phyloP scores from a whole-genome alignment of 306 rosid genomes.

The Inga oerstediana region DNA sequence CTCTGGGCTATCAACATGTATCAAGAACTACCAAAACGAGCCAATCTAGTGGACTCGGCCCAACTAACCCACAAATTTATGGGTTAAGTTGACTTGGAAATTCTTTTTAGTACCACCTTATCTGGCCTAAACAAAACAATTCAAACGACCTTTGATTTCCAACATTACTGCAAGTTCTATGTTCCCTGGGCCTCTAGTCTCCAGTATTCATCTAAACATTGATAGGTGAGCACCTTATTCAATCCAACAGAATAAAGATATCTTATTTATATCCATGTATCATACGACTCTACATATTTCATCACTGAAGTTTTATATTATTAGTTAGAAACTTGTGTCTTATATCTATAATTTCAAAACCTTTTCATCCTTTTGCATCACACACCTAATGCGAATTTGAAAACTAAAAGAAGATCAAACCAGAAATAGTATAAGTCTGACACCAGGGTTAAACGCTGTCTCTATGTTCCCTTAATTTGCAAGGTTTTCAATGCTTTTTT shows the following conservation, averaged over 20 bases:
- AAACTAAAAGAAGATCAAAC: not conserved
- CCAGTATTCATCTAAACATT: not conserved
- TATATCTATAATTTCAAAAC: not conserved
- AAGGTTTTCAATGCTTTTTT: not conserved
- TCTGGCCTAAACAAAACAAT: not conserved
- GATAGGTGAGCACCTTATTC: not conserved
- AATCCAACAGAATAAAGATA: not conserved
- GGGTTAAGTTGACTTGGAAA: not conserved
- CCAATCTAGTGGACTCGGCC: not conserved
- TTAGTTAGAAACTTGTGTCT: not conserved
- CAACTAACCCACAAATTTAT: not conserved
- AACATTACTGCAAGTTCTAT: not conserved
- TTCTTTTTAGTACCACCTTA: not conserved
- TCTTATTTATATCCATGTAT: not conserved
- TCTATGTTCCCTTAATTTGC: not conserved
- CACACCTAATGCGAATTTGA: not conserved
- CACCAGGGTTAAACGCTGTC: not conserved
- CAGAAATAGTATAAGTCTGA: not conserved
- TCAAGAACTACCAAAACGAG: not conserved
- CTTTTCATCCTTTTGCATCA: not conserved
- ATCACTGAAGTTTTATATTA: not conserved
- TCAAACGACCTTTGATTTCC: not conserved
- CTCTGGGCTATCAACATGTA: not conserved
- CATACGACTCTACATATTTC: not conserved
- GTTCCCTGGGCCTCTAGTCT: not conserved